Conservation (phyloP, 2,329 filamentous ascomycete species). For the Lachnum nothofagi region DNA sequence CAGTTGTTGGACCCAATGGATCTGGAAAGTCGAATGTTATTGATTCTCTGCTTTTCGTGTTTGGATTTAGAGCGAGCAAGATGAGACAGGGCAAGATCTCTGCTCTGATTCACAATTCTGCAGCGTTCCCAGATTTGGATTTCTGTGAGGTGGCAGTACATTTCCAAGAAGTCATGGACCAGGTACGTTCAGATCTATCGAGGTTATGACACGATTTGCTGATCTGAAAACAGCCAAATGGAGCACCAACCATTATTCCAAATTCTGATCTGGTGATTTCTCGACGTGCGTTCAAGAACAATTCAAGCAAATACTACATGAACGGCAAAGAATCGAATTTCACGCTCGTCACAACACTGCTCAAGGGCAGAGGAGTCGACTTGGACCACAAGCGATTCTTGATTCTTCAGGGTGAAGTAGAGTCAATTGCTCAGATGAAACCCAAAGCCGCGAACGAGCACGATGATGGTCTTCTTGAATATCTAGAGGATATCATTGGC, state of each 20-base stretch:
- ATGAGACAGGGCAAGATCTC: slow-evolving; percentile 99
- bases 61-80: slow-evolving; percentile 96
- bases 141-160: slow-evolving; percentile 95
- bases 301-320: slow-evolving; percentile 97
- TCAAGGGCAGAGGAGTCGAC: slow-evolving; percentile 85
- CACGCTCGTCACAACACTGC: slow-evolving; percentile 79
- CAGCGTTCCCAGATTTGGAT: slow-evolving; percentile 75
- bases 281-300: slow-evolving; percentile 92
- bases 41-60: slow-evolving; percentile 96
- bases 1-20: slow-evolving; percentile 94
- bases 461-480: slow-evolving; percentile 92
- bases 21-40: slow-evolving; percentile 99
- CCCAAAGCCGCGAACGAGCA: slow-evolving; percentile 91
- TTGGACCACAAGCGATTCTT: slow-evolving; percentile 97
- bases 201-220: neutral
- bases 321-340: slow-evolving; percentile 86
- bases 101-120: slow-evolving; percentile 94
- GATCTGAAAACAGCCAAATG: slow-evolving; percentile 51
- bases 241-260: slow-evolving; percentile 70
- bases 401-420: slow-evolving; percentile 94
- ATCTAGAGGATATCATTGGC: slow-evolving; percentile 96
- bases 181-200: slow-evolving; percentile 45
- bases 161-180: slow-evolving; percentile 91
- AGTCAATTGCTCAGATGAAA: slow-evolving; percentile 99
- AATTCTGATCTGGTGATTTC: slow-evolving; percentile 84